Conservation (phyloP, 345 rosid species). For the Viola odorata region DNA sequence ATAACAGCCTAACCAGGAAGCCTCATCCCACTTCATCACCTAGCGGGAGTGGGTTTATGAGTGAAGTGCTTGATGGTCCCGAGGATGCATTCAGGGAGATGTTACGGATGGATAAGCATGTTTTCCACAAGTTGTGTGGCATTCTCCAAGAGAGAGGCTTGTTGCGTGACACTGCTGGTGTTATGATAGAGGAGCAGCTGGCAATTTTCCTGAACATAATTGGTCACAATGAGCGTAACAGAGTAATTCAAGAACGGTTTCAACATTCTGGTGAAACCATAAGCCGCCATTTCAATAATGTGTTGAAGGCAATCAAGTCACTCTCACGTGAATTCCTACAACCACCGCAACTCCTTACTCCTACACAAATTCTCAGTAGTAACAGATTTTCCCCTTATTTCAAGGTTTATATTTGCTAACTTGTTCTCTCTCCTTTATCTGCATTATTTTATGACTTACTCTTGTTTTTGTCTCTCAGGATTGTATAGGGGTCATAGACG, state of each 20-base stretch:
- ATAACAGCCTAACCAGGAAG: conserved; percentile 38
- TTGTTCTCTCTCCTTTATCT: not conserved
- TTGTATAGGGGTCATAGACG: conserved; percentile 69
- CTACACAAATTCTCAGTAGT: conserved; percentile 38
- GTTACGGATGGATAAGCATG: conserved; percentile 75
- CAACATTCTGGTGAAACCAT: conserved; percentile 81
- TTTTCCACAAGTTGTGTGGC: conserved; percentile 53
- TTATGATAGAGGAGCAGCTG: conserved; percentile 69
- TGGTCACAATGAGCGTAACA: conserved; percentile 76
- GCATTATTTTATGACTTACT: conserved; percentile 8
- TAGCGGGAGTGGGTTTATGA: conserved; percentile 42
- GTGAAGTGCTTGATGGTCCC: conserved; percentile 45
- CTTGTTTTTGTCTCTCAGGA: conserved; percentile 41
- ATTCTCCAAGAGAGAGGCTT: conserved; percentile 50
- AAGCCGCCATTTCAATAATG: conserved; percentile 76
- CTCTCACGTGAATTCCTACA: conserved; percentile 58
- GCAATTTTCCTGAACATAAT: conserved; percentile 70
- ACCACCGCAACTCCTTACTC: conserved; percentile 35
- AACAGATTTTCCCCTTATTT: conserved; percentile 66
- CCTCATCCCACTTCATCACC: conserved; percentile 30
- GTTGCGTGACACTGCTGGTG: conserved; percentile 61
- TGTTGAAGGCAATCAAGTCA: conserved; percentile 71
- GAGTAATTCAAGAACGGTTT: conserved; percentile 71
- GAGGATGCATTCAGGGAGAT: conserved; percentile 53
- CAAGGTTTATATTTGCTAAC: conserved; percentile 36